Evolutionary conservation across 139 green algal species (phyloP).

Genomic region (Picochlorum sp.): DNA sequence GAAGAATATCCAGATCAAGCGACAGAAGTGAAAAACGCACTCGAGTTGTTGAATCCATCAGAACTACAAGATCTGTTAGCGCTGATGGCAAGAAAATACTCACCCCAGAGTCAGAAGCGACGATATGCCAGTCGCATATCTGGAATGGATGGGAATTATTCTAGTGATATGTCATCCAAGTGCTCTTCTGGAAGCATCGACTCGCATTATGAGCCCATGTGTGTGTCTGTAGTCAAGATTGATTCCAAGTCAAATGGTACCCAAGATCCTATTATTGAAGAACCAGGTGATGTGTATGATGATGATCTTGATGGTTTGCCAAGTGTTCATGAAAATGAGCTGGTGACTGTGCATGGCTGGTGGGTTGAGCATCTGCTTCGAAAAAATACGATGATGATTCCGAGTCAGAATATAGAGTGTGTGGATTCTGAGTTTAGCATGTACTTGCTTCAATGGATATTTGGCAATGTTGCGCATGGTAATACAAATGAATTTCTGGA

Average conservation of each 20-base stretch:
- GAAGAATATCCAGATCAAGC: conserved; percentile 4
- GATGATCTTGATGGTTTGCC: conserved; percentile 3
- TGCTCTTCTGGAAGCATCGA: conserved; percentile 1
- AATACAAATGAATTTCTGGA: conserved; percentile 29
- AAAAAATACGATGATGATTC: neutral
- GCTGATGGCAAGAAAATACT: conserved; percentile 7
- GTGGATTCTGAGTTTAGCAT: neutral
- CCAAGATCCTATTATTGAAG: conserved; percentile 1
- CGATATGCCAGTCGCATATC: neutral
- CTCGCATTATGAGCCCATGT: conserved; percentile 3
- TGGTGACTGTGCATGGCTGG: conserved; percentile 39
- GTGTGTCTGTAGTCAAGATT: conserved; percentile 1
- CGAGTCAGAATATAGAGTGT: conserved; percentile 9
- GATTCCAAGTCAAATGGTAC: neutral
- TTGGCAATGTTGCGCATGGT: conserved; percentile 49
- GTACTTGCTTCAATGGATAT: conserved; percentile 60
- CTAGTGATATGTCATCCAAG: neutral
- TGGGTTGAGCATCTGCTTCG: conserved; percentile 51
- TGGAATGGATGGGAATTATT: neutral
- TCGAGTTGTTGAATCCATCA: conserved; percentile 4
- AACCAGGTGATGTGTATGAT: conserved; percentile 3
- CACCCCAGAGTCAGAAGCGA: conserved; percentile 4
- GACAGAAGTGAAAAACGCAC: neutral
- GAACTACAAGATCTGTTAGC: conserved; percentile 11
- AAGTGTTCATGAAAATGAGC: conserved; percentile 18